Base-by-base conservation (phyloP, 2,329 filamentous ascomycete species). In the Fusarium sp. region DNA sequence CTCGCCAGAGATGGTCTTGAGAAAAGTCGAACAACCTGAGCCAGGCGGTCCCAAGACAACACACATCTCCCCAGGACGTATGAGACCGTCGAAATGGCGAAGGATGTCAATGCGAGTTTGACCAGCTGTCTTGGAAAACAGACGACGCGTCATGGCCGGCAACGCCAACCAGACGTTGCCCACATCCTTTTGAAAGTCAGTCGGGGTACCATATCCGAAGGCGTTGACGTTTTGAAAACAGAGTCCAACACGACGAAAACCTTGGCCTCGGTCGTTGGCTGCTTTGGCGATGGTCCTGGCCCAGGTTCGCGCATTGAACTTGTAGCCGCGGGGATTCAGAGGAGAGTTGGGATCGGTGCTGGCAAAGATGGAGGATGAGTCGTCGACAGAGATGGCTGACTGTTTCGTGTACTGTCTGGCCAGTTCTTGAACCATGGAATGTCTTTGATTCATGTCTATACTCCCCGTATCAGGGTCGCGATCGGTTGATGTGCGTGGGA, bases 1-100 rank as follows among this genome's bases (percentile, higher is more conserved):
- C 82, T 96, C 93, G 67, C 94, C 93, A 2, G 93, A 89, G 71
- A 96, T 89, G 0, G 93, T 93, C 84, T 95, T 95, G 60, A 96
- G 85, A 71, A 96, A 91, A 1, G 94, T 96, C 13, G 92, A 93
- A 81, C 94, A 96, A 48, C 92, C 92, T 18, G 87, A 87, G 16
- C 88, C 88, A 14, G 92, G 92, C 59, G 91, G 92, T 11, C 92
- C 92, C 22, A 94, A 85, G 2, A 94, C 92, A n/a, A 93, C 89
- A 20, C 93, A 82, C 90, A 94, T 92, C 84, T 94, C 92, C 31
- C 92, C 92, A 67, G 87, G 88, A 73, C 89, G 85, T 2, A 94
- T 88, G 0, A 93, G 77, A 11, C 92, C 92, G 71, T 93, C 91
- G 65, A 92, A 88, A 74, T 88, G 83, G 67, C 86, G 88, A 45